Conservation (phyloP, 2,329 filamentous ascomycete genomes). For the Corynespora cassiicola region DNA sequence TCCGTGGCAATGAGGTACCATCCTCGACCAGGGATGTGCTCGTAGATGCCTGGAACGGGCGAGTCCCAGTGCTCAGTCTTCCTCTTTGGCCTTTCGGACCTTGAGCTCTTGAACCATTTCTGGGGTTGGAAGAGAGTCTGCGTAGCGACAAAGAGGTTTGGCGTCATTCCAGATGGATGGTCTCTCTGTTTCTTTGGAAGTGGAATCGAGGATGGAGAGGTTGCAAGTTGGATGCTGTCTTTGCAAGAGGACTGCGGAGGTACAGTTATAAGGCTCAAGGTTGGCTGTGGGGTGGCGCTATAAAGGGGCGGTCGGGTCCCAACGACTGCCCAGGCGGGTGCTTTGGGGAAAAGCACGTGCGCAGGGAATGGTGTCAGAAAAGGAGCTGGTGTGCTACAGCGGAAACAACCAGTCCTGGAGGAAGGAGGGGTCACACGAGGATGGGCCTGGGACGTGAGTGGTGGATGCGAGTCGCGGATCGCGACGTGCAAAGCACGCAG, state of each 20-base stretch:
- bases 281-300: too few species aligned
- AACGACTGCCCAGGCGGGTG: too few species aligned
- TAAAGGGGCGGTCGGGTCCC: too few species aligned
- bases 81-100: conserved; percentile 47
- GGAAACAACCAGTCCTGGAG: too few species aligned
- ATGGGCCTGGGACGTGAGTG: too few species aligned
- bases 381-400: conserved; percentile 6
- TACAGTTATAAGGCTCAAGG: too few species aligned
- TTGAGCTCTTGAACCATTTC: conserved; percentile 56
- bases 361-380: conserved; percentile 12
- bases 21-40: conserved; percentile 57
- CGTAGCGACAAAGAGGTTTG: conserved; percentile 58
- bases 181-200: too few species aligned
- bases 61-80: conserved; percentile 56
- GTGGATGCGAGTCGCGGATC: conserved; percentile 10
- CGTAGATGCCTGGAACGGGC: conserved; percentile 58
- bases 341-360: conserved; percentile 21
- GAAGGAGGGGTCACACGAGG: too few species aligned
- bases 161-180: too few species aligned
- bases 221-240: conserved; percentile 3
- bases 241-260: too few species aligned
- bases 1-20: conserved; percentile 57
- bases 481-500: conserved; percentile 33
- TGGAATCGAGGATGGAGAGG: conserved; percentile 4
- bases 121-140: conserved; percentile 55